Percentiles rank a stretch among this genome's conserved stretches.
Conservation (phyloP, 23 red algal genomes). For the Gracilaria gracilis region DNA sequence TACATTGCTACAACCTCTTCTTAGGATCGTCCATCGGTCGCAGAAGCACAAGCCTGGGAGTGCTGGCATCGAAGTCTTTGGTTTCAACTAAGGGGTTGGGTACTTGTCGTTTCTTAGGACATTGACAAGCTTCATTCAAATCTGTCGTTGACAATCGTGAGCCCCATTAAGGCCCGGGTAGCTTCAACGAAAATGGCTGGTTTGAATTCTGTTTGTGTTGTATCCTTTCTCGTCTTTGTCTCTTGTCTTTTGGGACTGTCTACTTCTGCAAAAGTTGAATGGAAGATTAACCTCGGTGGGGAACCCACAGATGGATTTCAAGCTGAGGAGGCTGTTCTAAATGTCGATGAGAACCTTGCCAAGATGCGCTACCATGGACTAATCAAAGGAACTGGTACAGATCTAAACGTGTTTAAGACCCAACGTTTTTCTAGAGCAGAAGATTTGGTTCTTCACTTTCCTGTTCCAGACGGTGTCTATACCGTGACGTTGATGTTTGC, state of each 20-base stretch:
- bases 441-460: constrained; percentile 77
- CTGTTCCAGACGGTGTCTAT: constrained; percentile 76
- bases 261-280: constrained; percentile 38
- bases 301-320: constrained; percentile 56
- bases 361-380: constrained; percentile 73
- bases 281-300: constrained; percentile 82
- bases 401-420: constrained; percentile 70
- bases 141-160: no score
- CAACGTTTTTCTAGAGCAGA: constrained; percentile 69
- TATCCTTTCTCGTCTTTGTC: constrained; percentile 1
- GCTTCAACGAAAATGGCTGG: neutral
- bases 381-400: constrained; percentile 52
- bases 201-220: neutral
- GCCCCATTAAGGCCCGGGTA: no score
- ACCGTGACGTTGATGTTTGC: constrained; percentile 73
- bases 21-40: constrained; percentile 4
- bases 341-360: constrained; percentile 47
- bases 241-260: constrained; percentile 4
- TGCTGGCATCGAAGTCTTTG: neutral
- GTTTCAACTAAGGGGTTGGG: neutral
- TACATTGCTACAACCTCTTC: neutral
- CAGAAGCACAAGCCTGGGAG: neutral
- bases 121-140: neutral
- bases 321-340: constrained; percentile 59
- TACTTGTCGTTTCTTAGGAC: neutral